These are phyloP conservation scores for Yamadazyma dushanensis DNA, from an alignment of 1,139 yeast species.

Conservation along the genomic window DNA sequence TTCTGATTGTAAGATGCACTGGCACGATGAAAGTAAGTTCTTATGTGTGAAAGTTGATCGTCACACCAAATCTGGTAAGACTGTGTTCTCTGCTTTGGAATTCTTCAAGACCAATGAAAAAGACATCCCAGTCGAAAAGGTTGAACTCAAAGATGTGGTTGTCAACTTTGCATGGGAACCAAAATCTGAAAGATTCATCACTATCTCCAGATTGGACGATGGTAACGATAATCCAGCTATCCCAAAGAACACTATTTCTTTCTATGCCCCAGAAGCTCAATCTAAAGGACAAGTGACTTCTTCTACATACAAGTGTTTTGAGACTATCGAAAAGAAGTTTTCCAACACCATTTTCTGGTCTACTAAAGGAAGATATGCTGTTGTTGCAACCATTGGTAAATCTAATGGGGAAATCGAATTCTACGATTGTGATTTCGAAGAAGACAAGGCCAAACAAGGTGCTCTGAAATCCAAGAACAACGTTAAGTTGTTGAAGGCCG, in stretches of 20 bases:
- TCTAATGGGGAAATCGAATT: conserved; percentile 74
- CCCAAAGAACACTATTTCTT: conserved; percentile 70
- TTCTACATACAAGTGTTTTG: conserved; percentile 36
- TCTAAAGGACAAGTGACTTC: conserved; percentile 88
- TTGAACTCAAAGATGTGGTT: conserved; percentile 89
- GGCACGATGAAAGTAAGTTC: conserved; percentile 88
- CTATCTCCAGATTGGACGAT: conserved; percentile 66
- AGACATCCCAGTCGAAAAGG: conserved; percentile 91
- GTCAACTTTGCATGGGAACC: conserved; percentile 97
- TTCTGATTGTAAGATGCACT: conserved; percentile 84
- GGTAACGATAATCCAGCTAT: conserved; percentile 67
- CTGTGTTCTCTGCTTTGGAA: conserved; percentile 88
- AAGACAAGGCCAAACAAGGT: conserved; percentile 42
- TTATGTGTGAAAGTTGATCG: conserved; percentile 96
- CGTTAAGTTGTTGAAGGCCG: conserved; percentile 62
- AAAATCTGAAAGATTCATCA: conserved; percentile 79
- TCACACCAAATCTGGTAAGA: conserved; percentile 93
- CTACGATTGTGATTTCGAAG: conserved; percentile 84
- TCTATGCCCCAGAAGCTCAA: conserved; percentile 82
- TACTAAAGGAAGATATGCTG: conserved; percentile 89
- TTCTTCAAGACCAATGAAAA: conserved; percentile 85
- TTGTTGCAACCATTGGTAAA: conserved; percentile 69
- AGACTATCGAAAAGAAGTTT: conserved; percentile 60
- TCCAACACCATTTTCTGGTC: conserved; percentile 83
- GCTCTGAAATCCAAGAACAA: conserved; percentile 51